Base-by-base conservation (phyloP, 257 asterid genomes). In the Solanum habrochaites region DNA sequence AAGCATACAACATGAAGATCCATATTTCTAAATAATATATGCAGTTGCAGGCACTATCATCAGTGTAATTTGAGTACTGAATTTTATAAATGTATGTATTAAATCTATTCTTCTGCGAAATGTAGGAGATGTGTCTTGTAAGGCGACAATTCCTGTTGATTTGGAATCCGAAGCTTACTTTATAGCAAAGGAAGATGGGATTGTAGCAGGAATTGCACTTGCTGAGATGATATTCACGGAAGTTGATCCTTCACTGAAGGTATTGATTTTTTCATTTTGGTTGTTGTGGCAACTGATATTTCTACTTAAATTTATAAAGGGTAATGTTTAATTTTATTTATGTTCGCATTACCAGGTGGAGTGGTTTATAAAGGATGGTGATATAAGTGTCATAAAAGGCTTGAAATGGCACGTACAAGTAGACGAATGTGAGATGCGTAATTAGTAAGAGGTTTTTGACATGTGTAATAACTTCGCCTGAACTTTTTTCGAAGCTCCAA, bases 51-150 rank as follows among this genome's bases (percentile, higher is more conserved):
- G 62, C 62, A 52, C 62, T 18, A 16, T 52, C n/a, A 52, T 52
- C 62, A 52, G 62, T 2, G 25, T 58, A n/a, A 8, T 43, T 43
- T 7, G 67, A 42, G n/a, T 75, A 66, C 86, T 37, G 21, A 25
- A 82, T 56, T 43, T 40, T 7, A 14, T 27, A 56, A 16, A 60
- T 62, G 35, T 69, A 60, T 31, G 13, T 86, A 29, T 20, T 91
- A 66, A 40, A 18, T 49, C 69, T 81, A 29, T 81, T 49, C 85
- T 81, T 29, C 43, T 31, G 69, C 42, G 67, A 83, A 66, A 88
- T 88, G 89, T 35, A 97, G 99, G 99, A 69, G 99, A 97, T 88
- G 98, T 97, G 88, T 96, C 99, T 87, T 96, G 97, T 89, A 93
- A 95, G 89, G 99, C 99, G 66, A 96, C 98, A 35, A 94, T 97